Evolutionary conservation across 1,139 yeast species (phyloP).

Genomic region (Lodderomyces theae): DNA sequence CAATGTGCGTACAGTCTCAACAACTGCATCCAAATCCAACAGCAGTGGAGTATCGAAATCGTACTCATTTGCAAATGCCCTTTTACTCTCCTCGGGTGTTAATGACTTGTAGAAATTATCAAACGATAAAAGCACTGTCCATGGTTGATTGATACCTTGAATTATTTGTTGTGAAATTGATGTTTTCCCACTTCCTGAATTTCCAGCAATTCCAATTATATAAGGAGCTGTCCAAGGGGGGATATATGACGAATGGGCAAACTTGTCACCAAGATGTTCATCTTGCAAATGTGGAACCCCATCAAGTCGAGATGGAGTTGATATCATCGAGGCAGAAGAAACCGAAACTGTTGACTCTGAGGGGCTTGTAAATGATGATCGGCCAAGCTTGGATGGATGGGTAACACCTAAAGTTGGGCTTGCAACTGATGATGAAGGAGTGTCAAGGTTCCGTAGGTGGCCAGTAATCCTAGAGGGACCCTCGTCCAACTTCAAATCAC

Average conservation of each 20-base stretch:
- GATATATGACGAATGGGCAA: slow-evolving; percentile 37
- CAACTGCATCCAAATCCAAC: slow-evolving; percentile 71
- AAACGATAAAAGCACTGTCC: slow-evolving; percentile 90
- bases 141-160: slow-evolving; percentile 79
- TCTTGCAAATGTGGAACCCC: background rate
- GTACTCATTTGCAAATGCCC: slow-evolving; percentile 64
- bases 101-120: slow-evolving; percentile 89
- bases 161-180: slow-evolving; percentile 85
- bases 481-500: background rate
- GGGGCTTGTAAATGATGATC: background rate
- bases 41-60: slow-evolving; percentile 89
- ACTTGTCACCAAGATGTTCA: slow-evolving; percentile 3
- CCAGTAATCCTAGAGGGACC: background rate
- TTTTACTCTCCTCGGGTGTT: slow-evolving; percentile 52
- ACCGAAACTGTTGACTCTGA: background rate
- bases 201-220: slow-evolving; percentile 92
- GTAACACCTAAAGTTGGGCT: slow-evolving; percentile 1
- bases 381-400: background rate
- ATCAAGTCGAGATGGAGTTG: background rate
- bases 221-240: slow-evolving; percentile 98
- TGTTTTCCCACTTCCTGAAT: slow-evolving; percentile 94
- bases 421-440: background rate
- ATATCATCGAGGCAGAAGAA: background rate
- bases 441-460: background rate
- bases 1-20: slow-evolving; percentile 59